phyloP scores from a whole-genome alignment of 176 grass and related monocot species.

The Musa troglodytarum region DNA sequence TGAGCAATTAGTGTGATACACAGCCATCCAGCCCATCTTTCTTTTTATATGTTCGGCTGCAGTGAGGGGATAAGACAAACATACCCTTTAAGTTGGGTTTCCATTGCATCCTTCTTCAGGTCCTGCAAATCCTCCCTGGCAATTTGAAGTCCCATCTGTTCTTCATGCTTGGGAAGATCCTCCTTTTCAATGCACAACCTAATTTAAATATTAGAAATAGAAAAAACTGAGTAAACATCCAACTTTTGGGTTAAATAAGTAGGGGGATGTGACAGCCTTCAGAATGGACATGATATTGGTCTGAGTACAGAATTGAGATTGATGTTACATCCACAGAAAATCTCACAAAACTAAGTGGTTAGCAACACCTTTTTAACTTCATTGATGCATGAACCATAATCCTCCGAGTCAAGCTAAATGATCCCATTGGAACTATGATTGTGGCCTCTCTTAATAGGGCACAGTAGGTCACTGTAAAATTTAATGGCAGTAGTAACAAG shows the following conservation, averaged over 20 bases:
- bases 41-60: too few species aligned
- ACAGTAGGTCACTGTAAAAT: too few species aligned
- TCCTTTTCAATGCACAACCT: constrained; percentile 72
- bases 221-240: background rate
- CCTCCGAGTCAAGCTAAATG: too few species aligned
- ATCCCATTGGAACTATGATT: too few species aligned
- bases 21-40: background rate
- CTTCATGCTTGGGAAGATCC: constrained; percentile 82
- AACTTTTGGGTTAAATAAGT: background rate
- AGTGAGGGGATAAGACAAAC: constrained; percentile 4
- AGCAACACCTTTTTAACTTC: background rate
- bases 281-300: too few species aligned
- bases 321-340: too few species aligned
- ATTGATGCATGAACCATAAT: background rate
- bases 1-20: too few species aligned
- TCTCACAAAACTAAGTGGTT: background rate
- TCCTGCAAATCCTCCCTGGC: constrained; percentile 55
- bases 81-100: constrained; percentile 78
- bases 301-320: too few species aligned
- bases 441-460: too few species aligned
- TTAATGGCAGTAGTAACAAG: too few species aligned
- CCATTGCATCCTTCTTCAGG: constrained; percentile 68
- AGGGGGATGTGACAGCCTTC: background rate
- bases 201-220: constrained; percentile 25
- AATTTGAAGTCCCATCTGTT: constrained; percentile 65